Evolutionary conservation across 495 filamentous ascomycete species (phyloP).

Genomic region (Penicillium verhagenii): DNA sequence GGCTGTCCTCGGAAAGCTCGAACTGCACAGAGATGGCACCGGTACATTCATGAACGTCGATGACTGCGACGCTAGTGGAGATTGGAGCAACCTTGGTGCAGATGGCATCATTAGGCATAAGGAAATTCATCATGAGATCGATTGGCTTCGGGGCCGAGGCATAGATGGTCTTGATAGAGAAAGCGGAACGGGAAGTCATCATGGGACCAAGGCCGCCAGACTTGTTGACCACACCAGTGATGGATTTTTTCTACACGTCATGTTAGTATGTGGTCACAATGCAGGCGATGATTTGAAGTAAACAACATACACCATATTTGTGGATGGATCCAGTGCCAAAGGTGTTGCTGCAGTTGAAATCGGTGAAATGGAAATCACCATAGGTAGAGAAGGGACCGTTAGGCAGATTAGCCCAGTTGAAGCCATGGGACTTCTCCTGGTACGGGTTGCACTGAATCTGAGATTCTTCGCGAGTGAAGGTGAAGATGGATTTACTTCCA

Average conservation of each 20-base stretch:
- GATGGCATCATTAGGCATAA: conserved; percentile 72
- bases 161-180: conserved; percentile 73
- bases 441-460: not conserved
- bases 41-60: conserved; percentile 86
- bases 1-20: conserved; percentile 61
- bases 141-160: conserved; percentile 70
- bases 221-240: conserved; percentile 18
- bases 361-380: conserved; percentile 68
- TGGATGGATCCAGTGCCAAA: conserved; percentile 50
- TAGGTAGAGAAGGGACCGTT: conserved; percentile 65
- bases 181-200: conserved; percentile 57
- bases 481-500: too few relatives aligned
- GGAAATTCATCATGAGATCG: conserved; percentile 78
- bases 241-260: conserved; percentile 24
- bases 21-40: conserved; percentile 79
- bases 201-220: conserved; percentile 44
- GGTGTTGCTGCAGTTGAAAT: conserved; percentile 62
- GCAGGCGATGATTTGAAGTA: conserved; percentile 7
- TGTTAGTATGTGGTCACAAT: conserved; percentile 2
- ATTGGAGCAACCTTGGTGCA: conserved; percentile 74
- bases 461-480: too few relatives aligned
- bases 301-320: conserved; percentile 43
- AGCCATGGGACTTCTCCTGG: conserved; percentile 56
- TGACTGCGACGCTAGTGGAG: conserved; percentile 59
- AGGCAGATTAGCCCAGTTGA: conserved; percentile 65